A percentile compares a stretch with the other conserved stretches of the same genome.
These are phyloP conservation scores for Yamadazyma akitaensis DNA, from an alignment of 805 yeast species.

Conservation along the genomic window DNA sequence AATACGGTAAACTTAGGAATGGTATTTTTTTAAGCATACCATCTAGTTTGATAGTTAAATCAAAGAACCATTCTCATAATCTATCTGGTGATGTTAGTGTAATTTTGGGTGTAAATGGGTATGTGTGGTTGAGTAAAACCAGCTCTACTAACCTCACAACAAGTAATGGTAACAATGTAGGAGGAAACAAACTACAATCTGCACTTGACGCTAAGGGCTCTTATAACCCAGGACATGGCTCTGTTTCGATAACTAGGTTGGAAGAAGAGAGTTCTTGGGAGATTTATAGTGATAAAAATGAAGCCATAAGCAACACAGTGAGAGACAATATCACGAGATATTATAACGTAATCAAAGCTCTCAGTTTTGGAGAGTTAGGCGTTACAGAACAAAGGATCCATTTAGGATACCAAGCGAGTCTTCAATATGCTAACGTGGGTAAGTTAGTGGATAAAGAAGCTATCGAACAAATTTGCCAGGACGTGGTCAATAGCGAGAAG, in stretches of 20 bases:
- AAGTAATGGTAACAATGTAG: constrained; percentile 16
- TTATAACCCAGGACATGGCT: constrained; percentile 55
- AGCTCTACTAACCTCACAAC: constrained; percentile 14
- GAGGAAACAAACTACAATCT: constrained; percentile 37
- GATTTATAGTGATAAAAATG: constrained; percentile 88
- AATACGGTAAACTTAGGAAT: constrained; percentile 92
- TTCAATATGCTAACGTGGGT: constrained; percentile 70
- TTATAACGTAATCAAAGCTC: constrained; percentile 75
- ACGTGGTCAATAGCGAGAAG: constrained; percentile 66
- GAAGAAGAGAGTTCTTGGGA: constrained; percentile 95
- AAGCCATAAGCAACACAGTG: constrained; percentile 55
- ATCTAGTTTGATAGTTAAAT: constrained; percentile 73
- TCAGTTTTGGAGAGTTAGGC: constrained; percentile 82
- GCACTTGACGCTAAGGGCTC: constrained; percentile 32
- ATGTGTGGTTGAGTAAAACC: constrained; percentile 84
- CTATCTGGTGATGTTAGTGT: constrained; percentile 93
- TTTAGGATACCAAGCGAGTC: constrained; percentile 85
- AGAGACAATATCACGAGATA: constrained; percentile 81
- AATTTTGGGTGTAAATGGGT: constrained; percentile 93
- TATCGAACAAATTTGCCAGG: constrained; percentile 71
- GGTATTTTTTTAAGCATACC: constrained; percentile 84
- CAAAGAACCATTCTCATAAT: constrained; percentile 82
- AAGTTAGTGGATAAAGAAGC: constrained; percentile 66
- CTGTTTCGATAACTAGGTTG: constrained; percentile 73
- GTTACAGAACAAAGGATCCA: constrained; percentile 77